Evolutionary conservation across 1,284 basidiomycete species (phyloP).

Genomic region (Ceraceosorus bombacis): DNA sequence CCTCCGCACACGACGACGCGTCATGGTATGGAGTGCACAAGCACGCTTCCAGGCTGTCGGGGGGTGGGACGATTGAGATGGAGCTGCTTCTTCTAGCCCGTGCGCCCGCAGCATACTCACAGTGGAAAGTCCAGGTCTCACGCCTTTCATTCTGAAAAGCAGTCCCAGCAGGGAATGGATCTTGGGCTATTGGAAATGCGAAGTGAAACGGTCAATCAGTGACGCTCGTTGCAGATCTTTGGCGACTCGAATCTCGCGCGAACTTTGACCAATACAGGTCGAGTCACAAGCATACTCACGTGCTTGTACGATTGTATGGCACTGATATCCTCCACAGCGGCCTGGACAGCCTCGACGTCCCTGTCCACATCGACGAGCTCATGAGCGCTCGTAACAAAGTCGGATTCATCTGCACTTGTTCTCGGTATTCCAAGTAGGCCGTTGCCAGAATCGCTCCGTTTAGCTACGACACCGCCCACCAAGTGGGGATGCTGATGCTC

Average conservation of each 20-base stretch:
- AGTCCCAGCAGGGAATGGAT: neutral
- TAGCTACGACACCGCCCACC: neutral
- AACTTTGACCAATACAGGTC: no score
- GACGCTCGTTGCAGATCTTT: neutral
- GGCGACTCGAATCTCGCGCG: no score
- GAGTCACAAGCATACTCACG: no score
- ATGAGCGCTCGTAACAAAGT: neutral
- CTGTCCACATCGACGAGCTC: neutral
- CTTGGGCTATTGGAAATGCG: neutral
- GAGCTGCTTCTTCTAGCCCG: neutral
- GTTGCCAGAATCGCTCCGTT: neutral
- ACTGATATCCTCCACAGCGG: conserved; percentile 3
- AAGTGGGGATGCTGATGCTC: neutral
- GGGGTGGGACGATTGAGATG: neutral
- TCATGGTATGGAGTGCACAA: neutral
- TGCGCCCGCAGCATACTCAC: neutral
- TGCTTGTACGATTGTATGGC: neutral
- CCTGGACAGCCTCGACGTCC: conserved; percentile 5
- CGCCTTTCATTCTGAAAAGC: conserved; percentile 4
- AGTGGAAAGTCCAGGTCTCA: neutral
- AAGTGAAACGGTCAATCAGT: neutral
- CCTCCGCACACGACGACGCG: no score
- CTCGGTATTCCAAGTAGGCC: neutral
- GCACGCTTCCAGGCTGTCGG: conserved; percentile 1
- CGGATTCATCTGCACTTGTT: conserved; percentile 1